Evolutionary conservation across 345 rosid species (phyloP).

Genomic region (Rubroshorea leprosula): DNA sequence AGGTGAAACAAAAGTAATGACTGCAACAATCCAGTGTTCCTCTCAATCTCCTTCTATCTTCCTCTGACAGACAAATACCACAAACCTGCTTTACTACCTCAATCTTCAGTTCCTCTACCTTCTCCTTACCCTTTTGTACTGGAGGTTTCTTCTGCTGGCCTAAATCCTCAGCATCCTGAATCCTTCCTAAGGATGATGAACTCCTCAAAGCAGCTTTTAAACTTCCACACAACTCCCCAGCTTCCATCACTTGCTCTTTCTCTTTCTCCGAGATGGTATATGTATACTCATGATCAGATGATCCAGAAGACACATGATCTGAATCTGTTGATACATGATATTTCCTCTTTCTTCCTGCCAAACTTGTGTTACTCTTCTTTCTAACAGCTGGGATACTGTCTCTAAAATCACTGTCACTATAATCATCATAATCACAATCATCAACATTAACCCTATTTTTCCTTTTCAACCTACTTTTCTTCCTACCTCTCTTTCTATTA

Average conservation of each 20-base stretch:
- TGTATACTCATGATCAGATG: conserved; percentile 70
- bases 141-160: conserved; percentile 35
- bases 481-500: conserved; percentile 38
- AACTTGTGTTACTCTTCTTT: conserved; percentile 36
- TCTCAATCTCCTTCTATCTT: conserved; percentile 74
- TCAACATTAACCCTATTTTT: conserved; percentile 38
- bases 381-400: conserved; percentile 28
- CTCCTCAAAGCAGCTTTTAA: conserved; percentile 46
- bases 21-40: conserved; percentile 81
- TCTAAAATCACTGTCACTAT: conserved; percentile 29
- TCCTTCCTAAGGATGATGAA: conserved; percentile 40
- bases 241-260: conserved; percentile 85
- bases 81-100: conserved; percentile 65
- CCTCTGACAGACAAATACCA: conserved; percentile 91
- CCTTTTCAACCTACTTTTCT: conserved; percentile 33
- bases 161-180: conserved; percentile 35
- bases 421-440: conserved; percentile 24
- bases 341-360: conserved; percentile 32
- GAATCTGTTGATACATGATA: conserved; percentile 57
- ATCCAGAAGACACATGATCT: conserved; percentile 49
- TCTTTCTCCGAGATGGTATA: conserved; percentile 93
- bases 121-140: conserved; percentile 67
- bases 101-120: conserved; percentile 47
- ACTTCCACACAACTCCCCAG: conserved; percentile 33
- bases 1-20: conserved; percentile 92